These are phyloP conservation scores for Aureobasidium sp. DNA, from an alignment of 2,329 filamentous ascomycete genomes.

Conservation along the genomic window DNA sequence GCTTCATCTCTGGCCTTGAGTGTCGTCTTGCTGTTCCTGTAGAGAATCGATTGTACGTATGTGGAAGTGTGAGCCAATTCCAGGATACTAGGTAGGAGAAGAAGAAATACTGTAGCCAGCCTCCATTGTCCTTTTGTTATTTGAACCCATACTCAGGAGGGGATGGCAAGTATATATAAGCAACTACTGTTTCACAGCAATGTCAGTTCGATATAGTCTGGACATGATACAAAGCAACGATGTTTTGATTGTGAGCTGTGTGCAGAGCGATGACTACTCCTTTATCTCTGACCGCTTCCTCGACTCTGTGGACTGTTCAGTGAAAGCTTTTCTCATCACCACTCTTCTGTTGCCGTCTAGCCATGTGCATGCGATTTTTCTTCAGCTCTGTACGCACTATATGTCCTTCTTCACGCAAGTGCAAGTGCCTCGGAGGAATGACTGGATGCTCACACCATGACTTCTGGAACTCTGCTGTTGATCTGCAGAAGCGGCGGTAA, in stretches of 20 bases:
- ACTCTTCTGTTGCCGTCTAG: too few relatives aligned
- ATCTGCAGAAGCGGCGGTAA: too few relatives aligned
- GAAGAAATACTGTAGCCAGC: too few relatives aligned
- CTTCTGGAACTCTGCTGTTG: too few relatives aligned
- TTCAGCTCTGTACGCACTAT: not conserved
- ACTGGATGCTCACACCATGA: not conserved
- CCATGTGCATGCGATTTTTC: too few relatives aligned
- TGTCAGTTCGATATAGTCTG: too few relatives aligned
- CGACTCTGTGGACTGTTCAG: not conserved
- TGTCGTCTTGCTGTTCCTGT: not conserved
- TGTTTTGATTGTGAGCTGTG: not conserved
- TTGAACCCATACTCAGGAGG: too few relatives aligned
- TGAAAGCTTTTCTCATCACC: not conserved
- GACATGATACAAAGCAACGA: not conserved
- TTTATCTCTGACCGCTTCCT: not conserved
- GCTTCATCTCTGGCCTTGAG: not conserved
- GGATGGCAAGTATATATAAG: not conserved
- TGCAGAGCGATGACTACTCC: not conserved
- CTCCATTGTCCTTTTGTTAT: too few relatives aligned
- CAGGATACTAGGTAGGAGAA: too few relatives aligned
- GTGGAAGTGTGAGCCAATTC: too few relatives aligned
- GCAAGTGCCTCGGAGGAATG: not conserved
- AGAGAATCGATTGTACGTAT: too few relatives aligned
- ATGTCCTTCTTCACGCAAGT: not conserved
- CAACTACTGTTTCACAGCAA: too few relatives aligned